These are phyloP conservation scores for Clavaria fumosa DNA, from an alignment of 768 basidiomycete genomes.

Conservation along the genomic window DNA sequence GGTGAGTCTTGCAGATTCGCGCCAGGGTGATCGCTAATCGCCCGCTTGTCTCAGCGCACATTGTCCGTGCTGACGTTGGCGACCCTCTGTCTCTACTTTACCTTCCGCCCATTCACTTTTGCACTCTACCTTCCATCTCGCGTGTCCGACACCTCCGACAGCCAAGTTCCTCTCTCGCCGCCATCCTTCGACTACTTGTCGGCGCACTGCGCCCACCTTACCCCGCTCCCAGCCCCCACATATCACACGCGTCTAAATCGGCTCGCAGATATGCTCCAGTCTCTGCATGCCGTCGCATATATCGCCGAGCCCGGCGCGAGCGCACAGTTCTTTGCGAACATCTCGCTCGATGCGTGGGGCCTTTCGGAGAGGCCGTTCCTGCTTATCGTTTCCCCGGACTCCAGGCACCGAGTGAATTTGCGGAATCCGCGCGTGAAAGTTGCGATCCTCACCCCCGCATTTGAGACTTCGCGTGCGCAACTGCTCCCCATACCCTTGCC, in stretches of 20 bases:
- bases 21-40: no score
- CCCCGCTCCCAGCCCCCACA: slow-evolving; percentile 32
- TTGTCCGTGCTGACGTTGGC: no score
- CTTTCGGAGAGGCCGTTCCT: slow-evolving; percentile 71
- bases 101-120: no score
- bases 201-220: slow-evolving; percentile 30
- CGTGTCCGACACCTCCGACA: no score
- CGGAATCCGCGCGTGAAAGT: slow-evolving; percentile 26
- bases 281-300: slow-evolving; percentile 47
- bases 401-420: slow-evolving; percentile 6
- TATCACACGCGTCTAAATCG: slow-evolving; percentile 36
- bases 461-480: slow-evolving; percentile 60
- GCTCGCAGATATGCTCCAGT: slow-evolving; percentile 34
- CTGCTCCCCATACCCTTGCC: slow-evolving; percentile 37
- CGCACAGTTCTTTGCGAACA: slow-evolving; percentile 57
- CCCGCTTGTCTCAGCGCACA: no score
- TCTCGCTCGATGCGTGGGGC: slow-evolving; percentile 45
- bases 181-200: slow-evolving; percentile 11
- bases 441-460: slow-evolving; percentile 56
- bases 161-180: no score
- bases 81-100: no score
- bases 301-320: slow-evolving; percentile 69
- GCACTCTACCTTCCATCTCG: no score
- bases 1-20: no score
- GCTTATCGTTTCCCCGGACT: slow-evolving; percentile 39